These are phyloP conservation scores for Biscogniauxia marginata DNA, from an alignment of 2,329 filamentous ascomycete genomes.

Conservation along the genomic window DNA sequence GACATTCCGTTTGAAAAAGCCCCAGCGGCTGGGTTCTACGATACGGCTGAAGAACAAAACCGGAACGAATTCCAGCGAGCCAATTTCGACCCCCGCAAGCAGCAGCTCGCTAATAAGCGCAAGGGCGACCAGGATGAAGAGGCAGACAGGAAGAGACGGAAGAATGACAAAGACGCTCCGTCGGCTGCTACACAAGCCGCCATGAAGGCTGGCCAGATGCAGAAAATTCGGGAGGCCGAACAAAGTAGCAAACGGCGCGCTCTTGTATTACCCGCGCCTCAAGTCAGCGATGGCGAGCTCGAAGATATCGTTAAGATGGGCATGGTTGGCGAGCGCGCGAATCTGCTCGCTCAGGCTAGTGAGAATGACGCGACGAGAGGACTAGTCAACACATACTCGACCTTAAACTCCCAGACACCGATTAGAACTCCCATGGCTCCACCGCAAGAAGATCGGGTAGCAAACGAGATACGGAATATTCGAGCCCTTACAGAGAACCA, in stretches of 20 bases:
- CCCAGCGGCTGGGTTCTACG: constrained; percentile 85
- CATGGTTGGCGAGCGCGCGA: constrained; percentile 85
- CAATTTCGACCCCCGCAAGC: constrained; percentile 88
- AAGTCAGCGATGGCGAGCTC: constrained; percentile 88
- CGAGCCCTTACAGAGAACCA: constrained; percentile 89
- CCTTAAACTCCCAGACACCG: constrained; percentile 76
- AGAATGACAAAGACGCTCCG: constrained; percentile 81
- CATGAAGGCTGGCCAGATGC: constrained; percentile 88
- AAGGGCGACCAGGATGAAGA: constrained; percentile 90
- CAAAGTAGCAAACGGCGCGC: constrained; percentile 89
- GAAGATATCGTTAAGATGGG: constrained; percentile 99
- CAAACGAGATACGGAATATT: constrained; percentile 95
- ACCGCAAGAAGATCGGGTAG: constrained; percentile 90
- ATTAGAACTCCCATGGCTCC: constrained; percentile 91
- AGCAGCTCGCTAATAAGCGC: constrained; percentile 85
- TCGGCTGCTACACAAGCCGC: constrained; percentile 81
- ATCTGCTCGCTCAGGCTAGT: constrained; percentile 68
- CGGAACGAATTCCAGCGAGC: constrained; percentile 82
- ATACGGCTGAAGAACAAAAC: constrained; percentile 78
- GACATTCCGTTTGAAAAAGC: constrained; percentile 98
- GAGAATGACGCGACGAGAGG: constrained; percentile 85
- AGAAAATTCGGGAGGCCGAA: constrained; percentile 92
- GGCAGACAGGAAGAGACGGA: constrained; percentile 76
- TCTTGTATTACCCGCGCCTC: constrained; percentile 81
- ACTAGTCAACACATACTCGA: constrained; percentile 82